Percentiles rank a stretch among this genome's conserved stretches.
phyloP scores from a whole-genome alignment of 2,329 filamentous ascomycete genomes.

The Calonectria hongkongensis region DNA sequence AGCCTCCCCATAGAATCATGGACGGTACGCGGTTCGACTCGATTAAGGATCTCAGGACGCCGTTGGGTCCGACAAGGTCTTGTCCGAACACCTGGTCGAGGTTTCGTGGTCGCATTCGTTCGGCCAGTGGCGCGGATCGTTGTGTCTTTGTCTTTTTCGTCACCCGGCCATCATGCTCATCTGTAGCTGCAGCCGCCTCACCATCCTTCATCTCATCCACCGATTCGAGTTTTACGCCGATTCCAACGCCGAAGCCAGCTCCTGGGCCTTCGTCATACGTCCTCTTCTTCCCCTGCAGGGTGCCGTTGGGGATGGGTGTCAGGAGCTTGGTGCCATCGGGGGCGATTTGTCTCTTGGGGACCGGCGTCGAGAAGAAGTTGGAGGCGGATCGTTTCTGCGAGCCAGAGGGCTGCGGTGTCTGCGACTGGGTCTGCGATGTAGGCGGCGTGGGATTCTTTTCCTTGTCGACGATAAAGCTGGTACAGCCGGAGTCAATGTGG shows the following conservation, averaged over 20 bases:
- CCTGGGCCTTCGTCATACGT: slow-evolving; percentile 74
- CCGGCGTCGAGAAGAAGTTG: slow-evolving; percentile 77
- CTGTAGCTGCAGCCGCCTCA: slow-evolving; percentile 29
- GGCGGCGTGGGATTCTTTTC: slow-evolving; percentile 57
- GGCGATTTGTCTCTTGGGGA: slow-evolving; percentile 71
- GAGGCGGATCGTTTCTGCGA: slow-evolving; percentile 74
- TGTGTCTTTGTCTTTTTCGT: slow-evolving; percentile 81
- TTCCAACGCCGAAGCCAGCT: slow-evolving; percentile 39
- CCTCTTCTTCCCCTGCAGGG: slow-evolving; percentile 66
- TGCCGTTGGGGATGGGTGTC: slow-evolving; percentile 60
- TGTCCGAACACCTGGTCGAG: slow-evolving; percentile 94
- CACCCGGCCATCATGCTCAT: slow-evolving; percentile 62
- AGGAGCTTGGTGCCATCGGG: slow-evolving; percentile 55
- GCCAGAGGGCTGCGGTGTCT: slow-evolving; percentile 58
- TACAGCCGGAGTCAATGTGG: slow-evolving; percentile 91
- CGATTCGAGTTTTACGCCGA: slow-evolving; percentile 20
- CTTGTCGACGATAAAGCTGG: slow-evolving; percentile 77
- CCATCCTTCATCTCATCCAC: slow-evolving; percentile 34
- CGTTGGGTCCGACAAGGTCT: slow-evolving; percentile 88
- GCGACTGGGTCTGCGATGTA: slow-evolving; percentile 58
- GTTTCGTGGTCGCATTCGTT: slow-evolving; percentile 91
- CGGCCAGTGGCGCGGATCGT: slow-evolving; percentile 88
- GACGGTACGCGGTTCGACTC: slow-evolving; percentile 90
- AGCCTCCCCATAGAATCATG: slow-evolving; percentile 94
- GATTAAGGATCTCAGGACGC: slow-evolving; percentile 91